Base-by-base conservation (phyloP, 2,329 filamentous ascomycete species). In the Byssothecium circinans region DNA sequence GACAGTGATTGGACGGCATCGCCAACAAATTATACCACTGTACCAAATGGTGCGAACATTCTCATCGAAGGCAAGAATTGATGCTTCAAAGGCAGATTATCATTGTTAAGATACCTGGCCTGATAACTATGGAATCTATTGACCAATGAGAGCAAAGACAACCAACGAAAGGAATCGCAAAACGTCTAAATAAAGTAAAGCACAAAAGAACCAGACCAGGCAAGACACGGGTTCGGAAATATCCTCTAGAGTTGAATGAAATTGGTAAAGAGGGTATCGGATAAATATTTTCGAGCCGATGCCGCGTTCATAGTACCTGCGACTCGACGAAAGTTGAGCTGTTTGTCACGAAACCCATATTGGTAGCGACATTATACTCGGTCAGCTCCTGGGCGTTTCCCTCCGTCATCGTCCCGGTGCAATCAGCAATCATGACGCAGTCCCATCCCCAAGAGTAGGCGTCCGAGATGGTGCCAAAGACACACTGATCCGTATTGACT, bases 401-500 rank as follows among this genome's bases (percentile, higher is more conserved):
- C 11, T 64, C 65, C 1, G 72, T 74, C 71, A 73, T 72, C 0
- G 72, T 74, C 8, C 70, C 71, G 2, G 70, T 71, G 52, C 71
- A 75, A 54, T 74, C 72, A 45, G 61, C 55, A 34, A 75, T 56
- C 15, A 74, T 58, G 35, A 75, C 61, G 62, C 70, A 74, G 46
- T 74, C 72, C 68, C 69, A 75, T 19, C 53, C 71, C 50, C 64
- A 74, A 14, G 64, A 70, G 57, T 74, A 75, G 1, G 71, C 69
- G 43, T 74, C 72, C 12, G 69, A 71, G 18, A 74, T 57, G 1
- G 71, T 74, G 19, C 71, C 72, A 22, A 74, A 67, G 10, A 74
- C 60, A 41, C 72, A 75, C 55, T 74, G 72, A 52, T 74, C 72
- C 8, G 71, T 75, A 51, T 74, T 75, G 41, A 74, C 70, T 18